A percentile compares a stretch with the other conserved stretches of the same genome.
phyloP scores from a whole-genome alignment of 148 eudicot genomes.

The Rhododendron williamsianum region DNA sequence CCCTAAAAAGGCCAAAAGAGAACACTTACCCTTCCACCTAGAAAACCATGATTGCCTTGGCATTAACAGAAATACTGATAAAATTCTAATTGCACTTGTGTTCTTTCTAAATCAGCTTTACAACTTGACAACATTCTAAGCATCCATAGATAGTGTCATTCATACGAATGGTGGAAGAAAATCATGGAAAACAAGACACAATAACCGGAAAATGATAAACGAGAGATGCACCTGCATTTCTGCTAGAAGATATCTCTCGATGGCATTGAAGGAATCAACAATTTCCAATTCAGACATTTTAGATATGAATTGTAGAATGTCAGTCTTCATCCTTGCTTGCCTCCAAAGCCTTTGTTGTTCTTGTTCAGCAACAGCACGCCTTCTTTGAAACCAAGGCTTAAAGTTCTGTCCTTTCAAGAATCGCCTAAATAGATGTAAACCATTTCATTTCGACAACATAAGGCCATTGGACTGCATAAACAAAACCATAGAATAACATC shows the following conservation, averaged over 20 bases:
- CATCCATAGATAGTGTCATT: not conserved
- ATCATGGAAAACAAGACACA: not conserved
- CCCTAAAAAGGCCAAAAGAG: not conserved
- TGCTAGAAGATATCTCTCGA: constrained; percentile 73
- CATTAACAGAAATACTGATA: not conserved
- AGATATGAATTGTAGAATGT: constrained; percentile 53
- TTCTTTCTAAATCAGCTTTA: not conserved
- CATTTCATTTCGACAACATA: not conserved
- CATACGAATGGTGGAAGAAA: not conserved
- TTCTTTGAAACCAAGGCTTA: constrained; percentile 84
- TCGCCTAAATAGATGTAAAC: constrained; percentile 42
- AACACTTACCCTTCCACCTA: not conserved
- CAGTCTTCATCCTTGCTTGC: constrained; percentile 77
- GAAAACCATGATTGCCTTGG: not conserved
- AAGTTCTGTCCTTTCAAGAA: constrained; percentile 83
- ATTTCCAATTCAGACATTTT: constrained; percentile 79
- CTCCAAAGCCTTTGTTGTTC: constrained; percentile 84
- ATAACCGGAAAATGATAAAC: not conserved
- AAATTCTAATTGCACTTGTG: not conserved
- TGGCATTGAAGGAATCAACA: constrained; percentile 82
- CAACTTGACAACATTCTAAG: not conserved
- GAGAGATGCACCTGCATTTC: constrained; percentile 61
- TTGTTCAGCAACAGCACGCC: constrained; percentile 76
- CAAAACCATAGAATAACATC: not conserved
- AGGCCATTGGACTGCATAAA: not conserved